A percentile compares a stretch with the other conserved stretches of the same genome.
Evolutionary conservation across 441 rosid genomes (phyloP).

Genomic region (Syzygium syzygioides): DNA sequence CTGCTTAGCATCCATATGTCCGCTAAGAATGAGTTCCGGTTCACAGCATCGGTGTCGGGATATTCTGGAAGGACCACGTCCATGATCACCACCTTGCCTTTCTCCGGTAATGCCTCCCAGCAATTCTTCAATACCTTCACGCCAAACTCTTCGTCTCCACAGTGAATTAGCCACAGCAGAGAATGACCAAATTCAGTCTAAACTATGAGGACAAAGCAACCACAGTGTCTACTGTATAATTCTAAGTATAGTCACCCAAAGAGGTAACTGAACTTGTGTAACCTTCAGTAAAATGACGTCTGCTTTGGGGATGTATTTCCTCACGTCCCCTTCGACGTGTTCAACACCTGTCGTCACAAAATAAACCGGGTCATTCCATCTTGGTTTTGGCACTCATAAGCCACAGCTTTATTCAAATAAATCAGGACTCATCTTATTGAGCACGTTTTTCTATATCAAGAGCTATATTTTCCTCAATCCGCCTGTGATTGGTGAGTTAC

Average conservation of each 20-base stretch:
- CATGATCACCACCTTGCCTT: too few relatives aligned
- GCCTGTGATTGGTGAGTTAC: too few relatives aligned
- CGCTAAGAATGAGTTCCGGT: neutral
- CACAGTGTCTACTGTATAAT: neutral
- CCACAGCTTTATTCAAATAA: too few relatives aligned
- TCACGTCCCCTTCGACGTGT: slow-evolving; percentile 19
- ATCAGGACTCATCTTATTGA: too few relatives aligned
- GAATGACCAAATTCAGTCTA: neutral
- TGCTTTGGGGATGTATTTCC: slow-evolving; percentile 5
- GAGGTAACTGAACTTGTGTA: neutral
- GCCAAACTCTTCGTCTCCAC: neutral
- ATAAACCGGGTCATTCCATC: neutral
- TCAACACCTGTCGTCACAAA: neutral
- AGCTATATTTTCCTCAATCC: too few relatives aligned
- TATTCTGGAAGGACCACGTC: too few relatives aligned
- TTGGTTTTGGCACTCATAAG: too few relatives aligned
- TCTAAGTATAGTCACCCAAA: neutral
- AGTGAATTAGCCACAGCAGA: neutral
- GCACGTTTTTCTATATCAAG: too few relatives aligned
- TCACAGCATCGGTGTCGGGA: neutral
- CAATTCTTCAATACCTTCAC: too few relatives aligned
- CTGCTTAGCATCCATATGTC: neutral
- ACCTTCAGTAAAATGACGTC: slow-evolving; percentile 15
- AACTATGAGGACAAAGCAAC: too few relatives aligned
- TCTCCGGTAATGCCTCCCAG: too few relatives aligned